Percentiles rank a stretch among this genome's conserved stretches.
Evolutionary conservation across 2,329 filamentous ascomycete genomes (phyloP).

Genomic region (Pyrenophora seminiperda): DNA sequence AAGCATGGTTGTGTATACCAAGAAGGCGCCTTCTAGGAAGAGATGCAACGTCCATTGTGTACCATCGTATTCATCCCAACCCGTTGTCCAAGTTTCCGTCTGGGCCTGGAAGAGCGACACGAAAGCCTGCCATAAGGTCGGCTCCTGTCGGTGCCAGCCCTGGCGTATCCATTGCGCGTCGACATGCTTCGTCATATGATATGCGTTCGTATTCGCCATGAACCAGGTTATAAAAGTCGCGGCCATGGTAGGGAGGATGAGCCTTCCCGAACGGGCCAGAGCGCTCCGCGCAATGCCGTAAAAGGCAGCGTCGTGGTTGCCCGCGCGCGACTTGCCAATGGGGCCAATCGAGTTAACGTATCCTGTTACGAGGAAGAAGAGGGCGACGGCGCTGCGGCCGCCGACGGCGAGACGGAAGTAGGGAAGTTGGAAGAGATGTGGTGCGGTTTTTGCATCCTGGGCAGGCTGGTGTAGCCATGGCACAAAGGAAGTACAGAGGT

Average conservation of each 20-base stretch:
- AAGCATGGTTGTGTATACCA: conserved; percentile 51
- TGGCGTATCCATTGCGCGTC: conserved; percentile 64
- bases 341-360: conserved; percentile 69
- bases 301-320: conserved; percentile 60
- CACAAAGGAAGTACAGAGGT: conserved; percentile 51
- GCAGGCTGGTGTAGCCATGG: conserved; percentile 49
- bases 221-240: conserved; percentile 63
- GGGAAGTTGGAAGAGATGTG: conserved; percentile 62
- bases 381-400: conserved; percentile 49
- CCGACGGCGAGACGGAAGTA: conserved; percentile 64
- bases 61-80: conserved; percentile 50
- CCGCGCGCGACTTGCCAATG: conserved; percentile 60
- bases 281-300: conserved; percentile 61
- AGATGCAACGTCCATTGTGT: conserved; percentile 53
- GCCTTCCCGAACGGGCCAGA: conserved; percentile 62
- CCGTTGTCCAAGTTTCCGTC: conserved; percentile 47
- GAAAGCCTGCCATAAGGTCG: conserved; percentile 40
- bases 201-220: conserved; percentile 62
- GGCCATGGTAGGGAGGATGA: conserved; percentile 62
- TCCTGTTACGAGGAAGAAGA: conserved; percentile 62
- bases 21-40: conserved; percentile 50
- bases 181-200: conserved; percentile 60
- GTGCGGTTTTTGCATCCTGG: conserved; percentile 51
- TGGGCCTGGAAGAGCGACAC: conserved; percentile 39
- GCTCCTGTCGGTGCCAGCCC: conserved; percentile 46